phyloP scores from a whole-genome alignment of 768 basidiomycete genomes.

The Gyrodon lividus region DNA sequence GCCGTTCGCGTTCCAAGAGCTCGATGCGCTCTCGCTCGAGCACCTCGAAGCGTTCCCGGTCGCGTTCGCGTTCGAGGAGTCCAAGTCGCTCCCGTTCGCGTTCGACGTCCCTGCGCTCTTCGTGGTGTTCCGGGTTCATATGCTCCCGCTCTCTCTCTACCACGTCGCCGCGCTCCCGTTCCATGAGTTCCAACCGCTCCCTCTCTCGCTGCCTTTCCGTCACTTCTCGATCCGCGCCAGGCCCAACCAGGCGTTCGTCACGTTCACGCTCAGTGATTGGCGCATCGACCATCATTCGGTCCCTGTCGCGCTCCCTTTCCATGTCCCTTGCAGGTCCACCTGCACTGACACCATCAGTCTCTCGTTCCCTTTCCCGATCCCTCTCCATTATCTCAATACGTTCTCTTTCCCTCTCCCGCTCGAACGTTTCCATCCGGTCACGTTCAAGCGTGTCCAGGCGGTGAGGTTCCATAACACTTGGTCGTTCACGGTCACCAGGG shows the following conservation, averaged over 20 bases:
- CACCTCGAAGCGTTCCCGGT: slow-evolving; percentile 30
- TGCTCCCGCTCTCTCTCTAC: slow-evolving; percentile 20
- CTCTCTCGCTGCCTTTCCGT: slow-evolving; percentile 25
- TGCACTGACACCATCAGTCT: slow-evolving; percentile 7
- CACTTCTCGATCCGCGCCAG: slow-evolving; percentile 21
- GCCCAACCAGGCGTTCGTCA: slow-evolving; percentile 21
- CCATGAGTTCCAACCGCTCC: slow-evolving; percentile 25
- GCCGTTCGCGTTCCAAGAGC: slow-evolving; percentile 29
- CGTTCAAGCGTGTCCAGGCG: slow-evolving; percentile 23
- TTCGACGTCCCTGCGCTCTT: slow-evolving; percentile 23
- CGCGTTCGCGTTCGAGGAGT: slow-evolving; percentile 21
- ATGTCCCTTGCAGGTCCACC: slow-evolving; percentile 19
- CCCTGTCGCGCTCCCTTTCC: slow-evolving; percentile 24
- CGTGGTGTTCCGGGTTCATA: slow-evolving; percentile 13
- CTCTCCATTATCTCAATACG: slow-evolving; percentile 27
- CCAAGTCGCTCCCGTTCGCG: slow-evolving; percentile 26
- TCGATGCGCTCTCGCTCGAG: slow-evolving; percentile 34
- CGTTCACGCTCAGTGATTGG: slow-evolving; percentile 19
- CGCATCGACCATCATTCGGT: slow-evolving; percentile 16
- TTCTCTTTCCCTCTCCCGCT: slow-evolving; percentile 36
- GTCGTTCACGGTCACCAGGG: slow-evolving; percentile 25
- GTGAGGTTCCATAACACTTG: slow-evolving; percentile 18
- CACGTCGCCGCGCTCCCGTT: slow-evolving; percentile 18
- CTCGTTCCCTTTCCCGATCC: slow-evolving; percentile 29
- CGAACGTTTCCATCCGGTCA: slow-evolving; percentile 28